phyloP scores from a whole-genome alignment of 768 basidiomycete species.

The Leccinum pellstonianum region DNA sequence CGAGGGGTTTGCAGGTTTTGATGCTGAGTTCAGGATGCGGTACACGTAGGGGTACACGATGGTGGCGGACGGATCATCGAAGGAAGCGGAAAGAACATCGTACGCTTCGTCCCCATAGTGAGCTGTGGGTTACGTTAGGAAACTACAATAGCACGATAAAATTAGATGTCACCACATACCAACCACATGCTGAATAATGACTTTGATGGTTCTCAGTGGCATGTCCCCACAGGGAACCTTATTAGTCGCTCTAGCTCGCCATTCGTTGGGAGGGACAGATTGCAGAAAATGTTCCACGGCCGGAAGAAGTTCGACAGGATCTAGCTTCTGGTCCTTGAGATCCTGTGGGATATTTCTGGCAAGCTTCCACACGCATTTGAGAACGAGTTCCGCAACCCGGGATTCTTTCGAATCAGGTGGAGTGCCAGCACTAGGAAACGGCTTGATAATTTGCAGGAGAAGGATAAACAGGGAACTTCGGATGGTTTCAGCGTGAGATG shows the following conservation, averaged over 20 bases:
- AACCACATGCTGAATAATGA: slow-evolving; percentile 95
- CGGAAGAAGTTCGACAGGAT: slow-evolving; percentile 85
- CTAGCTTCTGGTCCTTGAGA: slow-evolving; percentile 72
- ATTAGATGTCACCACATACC: slow-evolving; percentile 53
- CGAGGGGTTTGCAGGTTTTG: slow-evolving; percentile 40
- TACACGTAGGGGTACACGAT: slow-evolving; percentile 96
- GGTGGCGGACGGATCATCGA: slow-evolving; percentile 96
- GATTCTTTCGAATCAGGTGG: slow-evolving; percentile 75
- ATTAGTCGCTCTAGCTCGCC: slow-evolving; percentile 88
- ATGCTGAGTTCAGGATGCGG: slow-evolving; percentile 76
- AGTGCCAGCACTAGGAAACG: slow-evolving; percentile 76
- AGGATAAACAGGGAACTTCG: slow-evolving; percentile 65
- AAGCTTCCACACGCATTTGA: slow-evolving; percentile 98
- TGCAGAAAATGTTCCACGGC: slow-evolving; percentile 94
- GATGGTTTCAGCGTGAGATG: slow-evolving; percentile 9
- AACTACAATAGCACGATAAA: slow-evolving; percentile 7
- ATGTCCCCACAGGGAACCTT: slow-evolving; percentile 95
- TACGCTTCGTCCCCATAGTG: slow-evolving; percentile 89
- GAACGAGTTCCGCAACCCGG: slow-evolving; percentile 86
- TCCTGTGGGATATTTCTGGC: slow-evolving; percentile 93
- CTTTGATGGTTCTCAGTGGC: slow-evolving; percentile 97
- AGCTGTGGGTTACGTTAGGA: slow-evolving; percentile 41
- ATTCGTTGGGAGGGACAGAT: slow-evolving; percentile 92
- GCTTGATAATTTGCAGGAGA: slow-evolving; percentile 78
- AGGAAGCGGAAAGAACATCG: slow-evolving; percentile 83